phyloP scores from a whole-genome alignment of 1,139 yeast species.

The Hemisphaericaspora xylofermentans region DNA sequence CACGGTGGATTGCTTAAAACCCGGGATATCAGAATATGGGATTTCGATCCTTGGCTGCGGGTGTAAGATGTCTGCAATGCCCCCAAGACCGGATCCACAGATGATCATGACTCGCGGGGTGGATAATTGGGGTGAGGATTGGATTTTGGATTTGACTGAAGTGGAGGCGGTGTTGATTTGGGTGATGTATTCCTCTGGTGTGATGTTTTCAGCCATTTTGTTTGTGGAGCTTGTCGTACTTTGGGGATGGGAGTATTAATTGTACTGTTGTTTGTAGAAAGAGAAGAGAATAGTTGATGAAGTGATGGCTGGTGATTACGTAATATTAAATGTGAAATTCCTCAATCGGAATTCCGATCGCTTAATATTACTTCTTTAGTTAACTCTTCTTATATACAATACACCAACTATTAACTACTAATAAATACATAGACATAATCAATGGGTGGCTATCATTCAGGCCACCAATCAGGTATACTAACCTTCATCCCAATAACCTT shows the following conservation, averaged over 20 bases:
- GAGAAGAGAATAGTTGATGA: not conserved
- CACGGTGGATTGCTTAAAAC: conserved; percentile 79
- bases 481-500: conserved; percentile 46
- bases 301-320: not conserved
- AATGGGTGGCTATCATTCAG: too few relatives aligned
- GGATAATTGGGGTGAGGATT: conserved; percentile 13
- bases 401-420: too few relatives aligned
- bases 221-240: not conserved
- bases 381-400: too few relatives aligned
- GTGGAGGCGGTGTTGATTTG: conserved; percentile 13
- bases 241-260: not conserved
- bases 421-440: too few relatives aligned
- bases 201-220: conserved; percentile 13
- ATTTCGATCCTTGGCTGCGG: conserved; percentile 48
- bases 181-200: conserved; percentile 14
- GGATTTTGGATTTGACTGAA: conserved; percentile 9
- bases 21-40: conserved; percentile 71
- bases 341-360: not conserved
- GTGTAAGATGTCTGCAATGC: conserved; percentile 60
- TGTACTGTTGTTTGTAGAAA: not conserved
- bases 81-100: conserved; percentile 95
- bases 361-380: too few relatives aligned
- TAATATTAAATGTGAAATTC: not conserved
- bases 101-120: conserved; percentile 71
- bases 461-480: conserved; percentile 69